Evolutionary conservation across 805 yeast genomes (phyloP).

Genomic region (Wickerhamomyces bovis): DNA sequence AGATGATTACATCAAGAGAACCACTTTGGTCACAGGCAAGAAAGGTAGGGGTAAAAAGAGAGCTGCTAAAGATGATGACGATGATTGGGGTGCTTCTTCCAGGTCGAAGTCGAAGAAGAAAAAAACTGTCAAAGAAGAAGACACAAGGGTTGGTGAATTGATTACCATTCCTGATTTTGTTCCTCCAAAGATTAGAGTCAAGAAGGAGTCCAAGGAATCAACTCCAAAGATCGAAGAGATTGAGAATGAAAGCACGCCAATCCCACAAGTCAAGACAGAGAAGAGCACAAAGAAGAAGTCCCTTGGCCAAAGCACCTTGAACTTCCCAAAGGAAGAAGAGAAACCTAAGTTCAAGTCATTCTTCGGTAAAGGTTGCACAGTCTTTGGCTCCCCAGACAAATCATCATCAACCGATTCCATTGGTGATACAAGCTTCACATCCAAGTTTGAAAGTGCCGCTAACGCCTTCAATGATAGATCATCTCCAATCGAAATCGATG

Average conservation of each 20-base stretch:
- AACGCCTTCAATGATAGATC: conserved; percentile 4
- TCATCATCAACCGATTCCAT: background rate
- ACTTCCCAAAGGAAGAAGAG: conserved; percentile 11
- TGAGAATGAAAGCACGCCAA: background rate
- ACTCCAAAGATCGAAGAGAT: conserved; percentile 18
- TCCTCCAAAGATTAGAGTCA: conserved; percentile 16
- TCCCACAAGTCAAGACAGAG: background rate
- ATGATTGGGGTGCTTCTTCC: conserved; percentile 13
- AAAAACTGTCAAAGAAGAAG: conserved; percentile 12
- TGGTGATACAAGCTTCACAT: conserved; percentile 2
- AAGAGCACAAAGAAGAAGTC: background rate
- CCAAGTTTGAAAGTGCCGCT: conserved; percentile 7
- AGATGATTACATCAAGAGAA: conserved; percentile 57
- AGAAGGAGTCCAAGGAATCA: conserved; percentile 14
- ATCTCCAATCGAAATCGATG: conserved; percentile 4
- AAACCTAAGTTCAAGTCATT: conserved; percentile 28
- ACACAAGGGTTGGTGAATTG: conserved; percentile 18
- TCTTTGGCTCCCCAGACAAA: conserved; percentile 25
- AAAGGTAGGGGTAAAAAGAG: conserved; percentile 36
- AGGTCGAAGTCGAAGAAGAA: conserved; percentile 12
- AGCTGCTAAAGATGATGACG: conserved; percentile 19
- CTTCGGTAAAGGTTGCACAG: conserved; percentile 28
- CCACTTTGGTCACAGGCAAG: conserved; percentile 40
- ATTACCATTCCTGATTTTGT: conserved; percentile 23
- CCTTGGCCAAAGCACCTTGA: conserved; percentile 4